A percentile compares a stretch with the other conserved stretches of the same genome.
Evolutionary conservation across 257 asterid genomes (phyloP).

Genomic region (Handroanthus guayacan): DNA sequence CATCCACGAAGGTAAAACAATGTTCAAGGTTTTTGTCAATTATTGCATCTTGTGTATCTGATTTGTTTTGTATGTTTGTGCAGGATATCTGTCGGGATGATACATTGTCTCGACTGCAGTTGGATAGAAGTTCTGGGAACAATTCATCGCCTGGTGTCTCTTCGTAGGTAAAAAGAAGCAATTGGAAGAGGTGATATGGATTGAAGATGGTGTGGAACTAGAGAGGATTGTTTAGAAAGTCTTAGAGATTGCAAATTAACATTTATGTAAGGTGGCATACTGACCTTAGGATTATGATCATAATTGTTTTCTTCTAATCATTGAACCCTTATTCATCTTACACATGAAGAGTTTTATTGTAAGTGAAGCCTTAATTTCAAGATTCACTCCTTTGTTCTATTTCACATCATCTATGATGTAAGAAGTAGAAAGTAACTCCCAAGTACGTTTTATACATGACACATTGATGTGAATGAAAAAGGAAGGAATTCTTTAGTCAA

Average conservation of each 20-base stretch:
- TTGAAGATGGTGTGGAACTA: constrained; percentile 40
- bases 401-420: no score
- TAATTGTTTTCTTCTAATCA: constrained; percentile 22
- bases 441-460: no score
- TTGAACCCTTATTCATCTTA: constrained; percentile 25
- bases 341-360: neutral
- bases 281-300: constrained; percentile 36
- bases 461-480: no score
- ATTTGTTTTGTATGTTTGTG: constrained; percentile 10
- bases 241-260: constrained; percentile 35
- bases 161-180: constrained; percentile 44
- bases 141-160: constrained; percentile 84
- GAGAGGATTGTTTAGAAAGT: constrained; percentile 43
- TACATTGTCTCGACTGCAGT: constrained; percentile 68
- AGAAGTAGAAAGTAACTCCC: no score
- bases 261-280: constrained; percentile 39
- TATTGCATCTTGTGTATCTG: neutral
- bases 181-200: constrained; percentile 38
- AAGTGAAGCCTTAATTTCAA: no score
- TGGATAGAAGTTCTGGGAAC: constrained; percentile 77
- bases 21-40: neutral
- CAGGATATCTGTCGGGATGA: constrained; percentile 85
- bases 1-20: constrained; percentile 64
- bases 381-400: no score
- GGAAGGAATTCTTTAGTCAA: no score